These are phyloP conservation scores for Mycosphaerella arachidis DNA, from an alignment of 2,329 filamentous ascomycete species.

Conservation along the genomic window DNA sequence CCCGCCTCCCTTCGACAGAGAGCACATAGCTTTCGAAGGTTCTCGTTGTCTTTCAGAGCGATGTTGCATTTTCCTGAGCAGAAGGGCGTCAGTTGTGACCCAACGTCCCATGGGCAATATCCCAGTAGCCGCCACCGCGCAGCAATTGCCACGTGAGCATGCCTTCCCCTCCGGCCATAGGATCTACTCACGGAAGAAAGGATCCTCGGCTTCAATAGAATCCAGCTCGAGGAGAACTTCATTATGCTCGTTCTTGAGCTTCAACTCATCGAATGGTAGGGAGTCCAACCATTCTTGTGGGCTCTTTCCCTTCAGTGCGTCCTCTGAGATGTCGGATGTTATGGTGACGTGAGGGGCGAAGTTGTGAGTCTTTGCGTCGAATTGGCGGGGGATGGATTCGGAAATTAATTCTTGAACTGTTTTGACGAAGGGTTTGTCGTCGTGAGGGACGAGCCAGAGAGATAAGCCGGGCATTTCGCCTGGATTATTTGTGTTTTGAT, in stretches of 20 bases:
- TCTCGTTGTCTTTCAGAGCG: slow-evolving; percentile 17
- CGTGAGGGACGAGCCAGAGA: slow-evolving; percentile 23
- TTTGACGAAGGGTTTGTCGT: slow-evolving; percentile 19
- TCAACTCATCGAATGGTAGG: slow-evolving; percentile 6
- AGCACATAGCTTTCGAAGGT: slow-evolving; percentile 14
- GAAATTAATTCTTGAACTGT: slow-evolving; percentile 26
- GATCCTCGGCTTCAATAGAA: slow-evolving; percentile 20
- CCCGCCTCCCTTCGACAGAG: slow-evolving; percentile 11
- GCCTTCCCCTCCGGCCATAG: too few relatives aligned
- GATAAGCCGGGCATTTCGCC: slow-evolving; percentile 1
- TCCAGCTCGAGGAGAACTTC: slow-evolving; percentile 25
- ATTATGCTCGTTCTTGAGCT: slow-evolving; percentile 15
- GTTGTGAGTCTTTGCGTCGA: slow-evolving; percentile 11
- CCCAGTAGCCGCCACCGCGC: too few relatives aligned
- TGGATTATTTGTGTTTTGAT: neutral
- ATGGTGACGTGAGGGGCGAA: slow-evolving; percentile 23
- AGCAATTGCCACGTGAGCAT: too few relatives aligned
- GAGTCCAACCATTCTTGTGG: slow-evolving; percentile 22
- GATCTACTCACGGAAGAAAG: slow-evolving; percentile 10
- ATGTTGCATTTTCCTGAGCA: slow-evolving; percentile 18
- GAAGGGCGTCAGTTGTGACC: too few relatives aligned
- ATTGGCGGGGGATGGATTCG: slow-evolving; percentile 20
- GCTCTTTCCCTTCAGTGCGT: slow-evolving; percentile 4
- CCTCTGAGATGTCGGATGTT: slow-evolving; percentile 15
- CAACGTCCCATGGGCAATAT: too few relatives aligned